phyloP scores from a whole-genome alignment of 495 filamentous ascomycete genomes.

The Talaromyces proteolyticus region DNA sequence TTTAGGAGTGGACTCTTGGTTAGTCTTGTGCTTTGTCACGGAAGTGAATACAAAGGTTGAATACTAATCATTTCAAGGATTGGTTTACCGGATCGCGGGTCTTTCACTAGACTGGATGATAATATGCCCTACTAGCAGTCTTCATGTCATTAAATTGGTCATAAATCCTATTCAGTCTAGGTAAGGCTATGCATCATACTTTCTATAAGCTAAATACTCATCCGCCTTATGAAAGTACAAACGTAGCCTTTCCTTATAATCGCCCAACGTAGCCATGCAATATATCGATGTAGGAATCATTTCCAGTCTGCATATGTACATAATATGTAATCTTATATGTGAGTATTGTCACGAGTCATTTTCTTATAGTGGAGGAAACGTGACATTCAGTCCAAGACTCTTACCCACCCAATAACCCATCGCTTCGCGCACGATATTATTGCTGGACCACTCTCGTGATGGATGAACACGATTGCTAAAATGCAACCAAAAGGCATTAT shows the following conservation, averaged over 20 bases:
- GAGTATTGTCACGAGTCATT: not conserved
- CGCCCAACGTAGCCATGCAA: not conserved
- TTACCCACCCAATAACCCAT: conserved; percentile 20
- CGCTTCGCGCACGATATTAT: conserved; percentile 19
- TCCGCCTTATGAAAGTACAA: not conserved
- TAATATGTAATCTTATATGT: not conserved
- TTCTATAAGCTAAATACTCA: not conserved
- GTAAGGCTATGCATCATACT: not conserved
- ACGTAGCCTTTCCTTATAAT: not conserved
- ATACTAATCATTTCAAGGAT: conserved; percentile 1
- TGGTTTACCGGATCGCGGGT: conserved; percentile 8
- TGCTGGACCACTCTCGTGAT: conserved; percentile 18
- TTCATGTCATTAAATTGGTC: not conserved
- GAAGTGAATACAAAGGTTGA: not conserved
- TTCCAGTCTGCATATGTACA: not conserved
- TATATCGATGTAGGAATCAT: not conserved
- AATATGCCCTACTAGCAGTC: conserved; percentile 5
- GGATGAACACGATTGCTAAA: conserved; percentile 19
- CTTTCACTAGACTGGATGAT: conserved; percentile 7
- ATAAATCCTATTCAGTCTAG: not conserved
- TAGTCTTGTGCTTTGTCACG: not conserved
- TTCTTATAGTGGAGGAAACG: conserved; percentile 9
- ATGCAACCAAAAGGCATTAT: conserved; percentile 17
- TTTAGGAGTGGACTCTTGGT: conserved; percentile 7
- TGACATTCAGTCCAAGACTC: conserved; percentile 14